A percentile compares a stretch with the other conserved stretches of the same genome.
Evolutionary conservation across 345 rosid species (phyloP).

Genomic region (Angophora floribunda): DNA sequence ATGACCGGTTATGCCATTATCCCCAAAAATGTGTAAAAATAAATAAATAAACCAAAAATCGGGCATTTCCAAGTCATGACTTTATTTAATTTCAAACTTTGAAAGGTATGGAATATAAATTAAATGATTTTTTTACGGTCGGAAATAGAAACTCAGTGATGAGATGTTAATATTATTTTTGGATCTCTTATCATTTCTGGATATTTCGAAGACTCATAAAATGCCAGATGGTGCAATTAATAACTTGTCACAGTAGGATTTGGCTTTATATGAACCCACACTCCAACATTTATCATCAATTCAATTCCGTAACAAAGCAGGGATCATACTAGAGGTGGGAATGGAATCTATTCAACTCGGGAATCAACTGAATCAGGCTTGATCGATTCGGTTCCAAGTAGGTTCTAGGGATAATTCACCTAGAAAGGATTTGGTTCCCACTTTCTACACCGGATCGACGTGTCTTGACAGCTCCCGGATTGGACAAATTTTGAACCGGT

Average conservation of each 20-base stretch:
- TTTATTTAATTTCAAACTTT: too few relatives aligned
- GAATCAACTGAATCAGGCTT: not conserved
- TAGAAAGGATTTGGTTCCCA: not conserved
- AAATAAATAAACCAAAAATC: too few relatives aligned
- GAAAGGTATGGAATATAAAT: too few relatives aligned
- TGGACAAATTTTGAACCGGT: not conserved
- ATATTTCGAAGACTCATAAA: not conserved
- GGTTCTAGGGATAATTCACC: not conserved
- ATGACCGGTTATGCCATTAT: too few relatives aligned
- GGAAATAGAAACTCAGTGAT: not conserved
- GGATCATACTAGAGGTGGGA: not conserved
- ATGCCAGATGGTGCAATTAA: not conserved
- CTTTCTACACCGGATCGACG: not conserved
- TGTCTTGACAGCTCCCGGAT: not conserved
- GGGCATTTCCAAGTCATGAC: too few relatives aligned
- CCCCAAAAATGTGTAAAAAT: not conserved
- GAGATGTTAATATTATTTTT: not conserved
- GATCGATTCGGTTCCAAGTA: not conserved
- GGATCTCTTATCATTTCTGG: not conserved
- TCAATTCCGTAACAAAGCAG: not conserved
- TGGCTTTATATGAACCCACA: not conserved
- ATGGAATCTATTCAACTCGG: not conserved
- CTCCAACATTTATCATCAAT: not conserved
- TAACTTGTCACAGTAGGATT: not conserved
- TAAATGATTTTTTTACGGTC: too few relatives aligned